Percentiles rank a stretch among this genome's conserved stretches.
Conservation (phyloP, 2,329 filamentous ascomycete species). For the Trichophyton mentagrophytes region DNA sequence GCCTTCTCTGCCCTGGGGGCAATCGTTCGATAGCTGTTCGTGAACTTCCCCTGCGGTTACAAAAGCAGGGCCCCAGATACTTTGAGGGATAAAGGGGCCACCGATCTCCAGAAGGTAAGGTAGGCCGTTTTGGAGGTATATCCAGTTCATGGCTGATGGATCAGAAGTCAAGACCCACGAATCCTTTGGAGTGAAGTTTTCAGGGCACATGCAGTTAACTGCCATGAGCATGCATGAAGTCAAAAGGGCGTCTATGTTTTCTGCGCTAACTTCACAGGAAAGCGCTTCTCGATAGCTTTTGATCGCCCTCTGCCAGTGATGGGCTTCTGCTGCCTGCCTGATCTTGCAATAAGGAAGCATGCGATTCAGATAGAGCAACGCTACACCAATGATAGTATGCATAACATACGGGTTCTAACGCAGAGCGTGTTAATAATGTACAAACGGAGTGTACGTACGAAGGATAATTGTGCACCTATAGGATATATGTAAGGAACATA, state of each 20-base stretch:
- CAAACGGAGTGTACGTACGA: not conserved
- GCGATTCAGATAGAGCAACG: constrained; percentile 20
- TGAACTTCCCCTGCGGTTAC: constrained; percentile 9
- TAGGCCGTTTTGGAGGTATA: constrained; percentile 21
- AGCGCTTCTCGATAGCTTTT: constrained; percentile 19
- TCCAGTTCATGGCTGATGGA: constrained; percentile 20
- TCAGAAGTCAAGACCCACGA: constrained; percentile 22
- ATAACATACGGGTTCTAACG: constrained; percentile 20
- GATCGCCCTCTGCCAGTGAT: constrained; percentile 22
- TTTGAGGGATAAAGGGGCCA: constrained; percentile 11
- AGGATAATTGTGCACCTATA: too few species aligned
- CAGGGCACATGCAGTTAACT: constrained; percentile 17
- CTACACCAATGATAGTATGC: constrained; percentile 22
- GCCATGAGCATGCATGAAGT: constrained; percentile 24
- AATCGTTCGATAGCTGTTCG: constrained; percentile 13
- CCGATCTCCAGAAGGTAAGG: constrained; percentile 16
- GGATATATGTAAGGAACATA: not conserved
- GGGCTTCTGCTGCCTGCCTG: constrained; percentile 16
- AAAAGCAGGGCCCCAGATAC: constrained; percentile 20
- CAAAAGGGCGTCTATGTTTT: constrained; percentile 19
- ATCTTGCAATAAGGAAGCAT: constrained; percentile 12
- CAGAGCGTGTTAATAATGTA: constrained; percentile 13
- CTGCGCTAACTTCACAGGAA: constrained; percentile 9
- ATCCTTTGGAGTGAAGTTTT: constrained; percentile 16
- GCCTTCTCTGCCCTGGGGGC: constrained; percentile 16